Evolutionary conservation across 371 early-diverging fungal species (phyloP).

Genomic region (Mucor circinelloides): DNA sequence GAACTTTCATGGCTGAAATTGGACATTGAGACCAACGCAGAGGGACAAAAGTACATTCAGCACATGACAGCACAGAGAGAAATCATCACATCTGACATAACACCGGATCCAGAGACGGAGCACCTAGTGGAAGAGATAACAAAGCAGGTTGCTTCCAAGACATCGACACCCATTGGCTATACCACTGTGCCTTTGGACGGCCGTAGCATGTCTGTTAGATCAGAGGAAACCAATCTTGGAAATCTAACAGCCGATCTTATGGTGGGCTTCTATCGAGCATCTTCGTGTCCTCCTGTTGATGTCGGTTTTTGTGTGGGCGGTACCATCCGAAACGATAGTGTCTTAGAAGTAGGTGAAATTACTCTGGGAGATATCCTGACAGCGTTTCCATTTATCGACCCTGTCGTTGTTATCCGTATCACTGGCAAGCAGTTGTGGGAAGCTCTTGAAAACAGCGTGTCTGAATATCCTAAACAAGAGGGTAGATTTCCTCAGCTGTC

Average conservation of each 20-base stretch:
- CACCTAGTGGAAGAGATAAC: slow-evolving; percentile 42
- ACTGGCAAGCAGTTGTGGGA: slow-evolving; percentile 59
- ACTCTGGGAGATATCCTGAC: slow-evolving; percentile 62
- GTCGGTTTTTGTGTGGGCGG: slow-evolving; percentile 60
- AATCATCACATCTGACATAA: slow-evolving; percentile 35
- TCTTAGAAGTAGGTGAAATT: slow-evolving; percentile 56
- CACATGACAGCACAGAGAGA: slow-evolving; percentile 40
- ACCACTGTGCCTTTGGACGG: slow-evolving; percentile 56
- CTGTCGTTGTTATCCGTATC: slow-evolving; percentile 58
- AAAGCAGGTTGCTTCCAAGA: slow-evolving; percentile 40
- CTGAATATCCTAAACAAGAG: slow-evolving; percentile 66
- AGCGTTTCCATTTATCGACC: slow-evolving; percentile 68
- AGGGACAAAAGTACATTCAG: slow-evolving; percentile 28
- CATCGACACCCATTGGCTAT: slow-evolving; percentile 52
- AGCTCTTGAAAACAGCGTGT: slow-evolving; percentile 62
- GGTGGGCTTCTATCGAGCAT: slow-evolving; percentile 48
- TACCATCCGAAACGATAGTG: slow-evolving; percentile 58
- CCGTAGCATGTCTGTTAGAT: slow-evolving; percentile 54
- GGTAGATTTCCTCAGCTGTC: slow-evolving; percentile 69
- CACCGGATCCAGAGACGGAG: slow-evolving; percentile 40
- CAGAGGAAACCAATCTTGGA: slow-evolving; percentile 60
- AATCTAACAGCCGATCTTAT: slow-evolving; percentile 65
- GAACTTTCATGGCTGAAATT: slow-evolving; percentile 53
- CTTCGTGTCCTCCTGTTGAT: slow-evolving; percentile 41
- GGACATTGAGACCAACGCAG: slow-evolving; percentile 22